Percentiles rank a stretch among this genome's conserved stretches.
phyloP scores from a whole-genome alignment of 352 stramenopile species.

The Elongisporangium prolatum region DNA sequence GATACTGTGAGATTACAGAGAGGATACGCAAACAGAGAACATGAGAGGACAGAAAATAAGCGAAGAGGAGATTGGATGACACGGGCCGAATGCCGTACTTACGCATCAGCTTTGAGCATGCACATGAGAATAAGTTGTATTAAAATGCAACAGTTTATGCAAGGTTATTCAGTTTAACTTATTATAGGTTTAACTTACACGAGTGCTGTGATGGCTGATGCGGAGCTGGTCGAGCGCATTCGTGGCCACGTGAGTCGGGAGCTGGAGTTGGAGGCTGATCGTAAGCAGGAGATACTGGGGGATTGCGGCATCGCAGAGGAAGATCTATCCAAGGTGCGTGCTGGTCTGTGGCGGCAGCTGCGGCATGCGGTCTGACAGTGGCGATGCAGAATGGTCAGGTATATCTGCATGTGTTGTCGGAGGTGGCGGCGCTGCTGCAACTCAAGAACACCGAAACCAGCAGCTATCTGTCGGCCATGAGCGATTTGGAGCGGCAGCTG shows the following conservation, averaged over 20 bases:
- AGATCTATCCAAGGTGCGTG: slow-evolving; percentile 34
- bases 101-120: too few species aligned
- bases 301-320: slow-evolving; percentile 28
- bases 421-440: slow-evolving; percentile 29
- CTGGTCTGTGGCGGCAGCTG: not conserved
- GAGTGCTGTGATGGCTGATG: not conserved
- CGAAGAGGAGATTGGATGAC: too few species aligned
- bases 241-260: slow-evolving; percentile 14
- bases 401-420: slow-evolving; percentile 42
- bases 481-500: slow-evolving; percentile 20
- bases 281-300: slow-evolving; percentile 23
- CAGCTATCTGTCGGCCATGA: slow-evolving; percentile 28
- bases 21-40: too few species aligned
- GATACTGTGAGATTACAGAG: too few species aligned
- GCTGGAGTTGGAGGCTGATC: slow-evolving; percentile 29
- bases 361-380: not conserved
- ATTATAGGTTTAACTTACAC: not conserved
- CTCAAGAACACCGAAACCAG: slow-evolving; percentile 31
- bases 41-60: too few species aligned
- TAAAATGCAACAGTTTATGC: not conserved
- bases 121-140: too few species aligned
- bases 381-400: slow-evolving; percentile 34
- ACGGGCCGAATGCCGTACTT: too few species aligned
- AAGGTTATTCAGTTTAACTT: too few species aligned
- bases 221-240: slow-evolving; percentile 12